Base-by-base conservation (phyloP, 805 yeast genomes). In the Hanseniaspora hatyaiensis region DNA sequence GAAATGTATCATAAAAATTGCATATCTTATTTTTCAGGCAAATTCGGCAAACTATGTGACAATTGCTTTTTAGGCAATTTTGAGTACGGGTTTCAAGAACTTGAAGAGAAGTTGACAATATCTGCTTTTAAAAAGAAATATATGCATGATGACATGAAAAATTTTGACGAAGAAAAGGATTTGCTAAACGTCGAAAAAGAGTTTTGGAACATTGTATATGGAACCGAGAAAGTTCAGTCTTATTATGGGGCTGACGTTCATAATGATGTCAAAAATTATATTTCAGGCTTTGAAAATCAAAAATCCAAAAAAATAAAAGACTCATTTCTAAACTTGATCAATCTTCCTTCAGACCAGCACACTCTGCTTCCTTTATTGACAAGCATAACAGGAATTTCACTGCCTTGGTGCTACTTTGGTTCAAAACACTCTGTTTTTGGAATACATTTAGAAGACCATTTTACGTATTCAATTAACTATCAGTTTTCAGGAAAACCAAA, bases 361-460 rank as follows among this genome's bases (percentile, higher is more conserved):
- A 82, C 94, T 0, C 63, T 82, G n/a, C 65, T 83, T 44, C 77
- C 78, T 49, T 75, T 75, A 55, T 70, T 82, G 49, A 74, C 75
- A 49, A 72, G 75, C 28, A 82, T 89, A 2, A 80, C 95, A 0
- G 97, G 97, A 0, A 88, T 88, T 86, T 87, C 96, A 0, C 74
- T 83, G 16, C 97, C 97, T 0, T 88, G 97, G 97, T 72, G 87
- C 2, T 88, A 88, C 57, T 77, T 88, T 13, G 97, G 97, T 0
- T 84, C 94, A 44, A 69, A 85, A 42, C 78, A 86, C 56, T 82
- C 94, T 2, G 85, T 96, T 1, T 89, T 89, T 59, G 88, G 97
- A 63, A 89, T 96, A 96, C 96, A 89, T 61, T 81, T 83, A 50
- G 97, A 88, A 58, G 97, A 88, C 62, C 96, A 89, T 59, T 86